These are phyloP conservation scores for Metschnikowia peoriensis DNA, from an alignment of 805 yeast genomes.

Conservation along the genomic window DNA sequence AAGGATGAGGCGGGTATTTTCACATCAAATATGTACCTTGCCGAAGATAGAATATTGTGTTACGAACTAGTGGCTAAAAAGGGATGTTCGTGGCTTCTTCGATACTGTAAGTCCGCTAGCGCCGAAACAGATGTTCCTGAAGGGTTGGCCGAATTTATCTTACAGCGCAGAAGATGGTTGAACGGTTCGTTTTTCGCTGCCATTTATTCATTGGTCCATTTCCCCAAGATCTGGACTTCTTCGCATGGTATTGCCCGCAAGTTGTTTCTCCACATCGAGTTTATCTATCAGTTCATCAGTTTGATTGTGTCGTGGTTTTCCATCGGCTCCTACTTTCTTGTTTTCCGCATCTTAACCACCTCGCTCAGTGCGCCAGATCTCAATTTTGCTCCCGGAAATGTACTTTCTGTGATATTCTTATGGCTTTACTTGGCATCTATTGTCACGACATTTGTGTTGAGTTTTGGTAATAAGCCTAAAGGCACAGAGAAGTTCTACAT, in stretches of 20 bases:
- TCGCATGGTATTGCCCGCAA: conserved; percentile 52
- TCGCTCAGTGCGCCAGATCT: conserved; percentile 39
- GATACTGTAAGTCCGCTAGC: conserved; percentile 60
- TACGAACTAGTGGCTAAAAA: conserved; percentile 61
- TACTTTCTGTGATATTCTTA: conserved; percentile 50
- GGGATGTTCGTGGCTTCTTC: conserved; percentile 56
- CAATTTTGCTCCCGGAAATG: conserved; percentile 45
- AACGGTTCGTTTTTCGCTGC: conserved; percentile 71
- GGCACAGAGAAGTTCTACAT: conserved; percentile 57
- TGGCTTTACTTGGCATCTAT: conserved; percentile 58
- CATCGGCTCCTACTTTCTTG: conserved; percentile 60
- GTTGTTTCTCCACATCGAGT: conserved; percentile 52
- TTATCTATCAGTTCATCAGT: conserved; percentile 52
- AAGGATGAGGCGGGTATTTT: conserved; percentile 53
- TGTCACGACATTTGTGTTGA: conserved; percentile 57
- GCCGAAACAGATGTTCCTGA: conserved; percentile 74
- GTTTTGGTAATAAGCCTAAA: conserved; percentile 64
- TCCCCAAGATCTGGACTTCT: conserved; percentile 53
- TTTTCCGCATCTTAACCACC: conserved; percentile 61
- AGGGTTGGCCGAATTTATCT: conserved; percentile 56
- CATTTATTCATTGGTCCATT: conserved; percentile 53
- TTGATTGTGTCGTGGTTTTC: conserved; percentile 63
- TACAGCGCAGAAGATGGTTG: conserved; percentile 67
- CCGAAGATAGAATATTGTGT: conserved; percentile 68
- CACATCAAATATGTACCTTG: conserved; percentile 67